These are phyloP conservation scores for Rhodotorula toruloides DNA, from an alignment of 768 basidiomycete species.

Conservation along the genomic window DNA sequence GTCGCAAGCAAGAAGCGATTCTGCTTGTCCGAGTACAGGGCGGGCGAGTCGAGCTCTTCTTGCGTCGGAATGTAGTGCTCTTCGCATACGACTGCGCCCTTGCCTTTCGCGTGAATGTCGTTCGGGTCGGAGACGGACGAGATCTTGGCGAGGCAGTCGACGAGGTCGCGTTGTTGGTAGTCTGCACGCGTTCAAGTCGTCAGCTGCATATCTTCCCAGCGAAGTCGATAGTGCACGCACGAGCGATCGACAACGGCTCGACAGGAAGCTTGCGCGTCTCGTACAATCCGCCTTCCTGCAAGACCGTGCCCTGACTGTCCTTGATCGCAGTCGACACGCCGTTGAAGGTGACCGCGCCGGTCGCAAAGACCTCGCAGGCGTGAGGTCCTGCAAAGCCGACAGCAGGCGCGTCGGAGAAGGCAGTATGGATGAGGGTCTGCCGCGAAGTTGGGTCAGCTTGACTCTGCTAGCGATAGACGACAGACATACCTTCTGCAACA, in stretches of 20 bases:
- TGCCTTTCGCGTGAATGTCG: slow-evolving; percentile 13
- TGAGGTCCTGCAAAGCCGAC: slow-evolving; percentile 32
- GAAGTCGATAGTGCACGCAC: not conserved
- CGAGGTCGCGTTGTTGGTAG: slow-evolving; percentile 34
- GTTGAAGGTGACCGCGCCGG: not conserved
- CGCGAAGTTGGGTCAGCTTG: not conserved
- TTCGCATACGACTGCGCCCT: slow-evolving; percentile 27
- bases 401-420: not conserved
- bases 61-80: slow-evolving; percentile 31
- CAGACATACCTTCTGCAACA: slow-evolving; percentile 30
- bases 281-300: slow-evolving; percentile 20
- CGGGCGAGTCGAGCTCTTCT: slow-evolving; percentile 3
- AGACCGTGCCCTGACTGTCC: slow-evolving; percentile 11
- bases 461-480: too few relatives aligned
- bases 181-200: slow-evolving; percentile 9
- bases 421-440: slow-evolving; percentile 34
- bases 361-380: slow-evolving; percentile 5
- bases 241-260: slow-evolving; percentile 30
- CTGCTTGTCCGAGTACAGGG: slow-evolving; percentile 7
- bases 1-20: slow-evolving; percentile 21
- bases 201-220: not conserved
- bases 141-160: slow-evolving; percentile 28
- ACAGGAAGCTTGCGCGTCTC: slow-evolving; percentile 14
- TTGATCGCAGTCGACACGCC: slow-evolving; percentile 8
- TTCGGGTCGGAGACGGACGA: slow-evolving; percentile 27